Conservation (phyloP, 2,329 filamentous ascomycete genomes). For the Penicillium sp. region DNA sequence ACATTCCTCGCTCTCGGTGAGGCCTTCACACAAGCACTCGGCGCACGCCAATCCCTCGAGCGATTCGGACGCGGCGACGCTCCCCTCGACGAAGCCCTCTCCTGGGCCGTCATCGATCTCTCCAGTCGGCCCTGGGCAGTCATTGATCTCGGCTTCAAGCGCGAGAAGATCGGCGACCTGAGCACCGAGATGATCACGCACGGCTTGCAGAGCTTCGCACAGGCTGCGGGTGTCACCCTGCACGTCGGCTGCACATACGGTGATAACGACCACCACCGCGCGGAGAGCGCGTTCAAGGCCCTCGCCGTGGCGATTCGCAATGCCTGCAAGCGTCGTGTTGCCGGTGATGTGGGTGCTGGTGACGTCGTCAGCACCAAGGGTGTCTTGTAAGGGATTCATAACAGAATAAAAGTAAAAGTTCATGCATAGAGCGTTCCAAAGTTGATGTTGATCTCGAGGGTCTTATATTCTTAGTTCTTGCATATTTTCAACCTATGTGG, state of each 20-base stretch:
- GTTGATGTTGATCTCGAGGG: not conserved
- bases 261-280: conserved; percentile 92
- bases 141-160: conserved; percentile 77
- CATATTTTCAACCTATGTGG: not conserved
- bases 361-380: conserved; percentile 97
- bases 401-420: not conserved
- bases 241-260: conserved; percentile 92
- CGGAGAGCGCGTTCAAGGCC: conserved; percentile 97
- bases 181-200: conserved; percentile 97
- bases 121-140: conserved; percentile 88
- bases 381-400: conserved; percentile 60
- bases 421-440: not conserved
- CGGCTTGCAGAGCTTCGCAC: conserved; percentile 90
- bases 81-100: conserved; percentile 92
- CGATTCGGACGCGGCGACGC: conserved; percentile 91
- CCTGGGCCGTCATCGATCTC: conserved; percentile 89
- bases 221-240: conserved; percentile 85
- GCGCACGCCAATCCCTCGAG: conserved; percentile 75
- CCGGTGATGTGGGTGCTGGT: conserved; percentile 80
- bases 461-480: not conserved
- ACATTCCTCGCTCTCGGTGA: conserved; percentile 86
- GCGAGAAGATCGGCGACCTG: conserved; percentile 92
- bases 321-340: conserved; percentile 72
- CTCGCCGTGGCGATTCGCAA: conserved; percentile 80
- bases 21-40: conserved; percentile 80